A percentile compares a stretch with the other conserved stretches of the same genome.
Evolutionary conservation across 306 rosid genomes (phyloP).

Genomic region (Cucurbita pepo): DNA sequence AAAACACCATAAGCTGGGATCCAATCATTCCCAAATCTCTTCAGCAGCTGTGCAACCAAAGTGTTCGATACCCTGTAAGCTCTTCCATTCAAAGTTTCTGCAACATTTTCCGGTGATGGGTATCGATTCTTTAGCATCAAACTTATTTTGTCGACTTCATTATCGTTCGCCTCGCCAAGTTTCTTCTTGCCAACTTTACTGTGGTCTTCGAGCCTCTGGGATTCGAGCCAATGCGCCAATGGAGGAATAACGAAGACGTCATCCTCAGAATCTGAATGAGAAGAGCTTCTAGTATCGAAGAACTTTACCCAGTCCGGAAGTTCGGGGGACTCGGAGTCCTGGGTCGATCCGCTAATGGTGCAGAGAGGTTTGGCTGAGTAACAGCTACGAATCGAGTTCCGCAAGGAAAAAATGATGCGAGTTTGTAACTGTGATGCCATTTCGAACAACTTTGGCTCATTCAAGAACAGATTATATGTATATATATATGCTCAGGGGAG

Average conservation of each 20-base stretch:
- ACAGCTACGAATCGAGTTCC: conserved; percentile 1
- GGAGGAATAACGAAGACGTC: conserved; percentile 75
- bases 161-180: background rate
- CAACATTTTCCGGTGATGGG: conserved; percentile 23
- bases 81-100: background rate
- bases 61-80: conserved; percentile 15
- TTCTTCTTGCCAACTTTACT: background rate
- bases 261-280: conserved; percentile 13
- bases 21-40: conserved; percentile 54
- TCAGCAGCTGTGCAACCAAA: conserved; percentile 41
- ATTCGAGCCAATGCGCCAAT: conserved; percentile 53
- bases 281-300: conserved; percentile 18
- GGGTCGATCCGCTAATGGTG: conserved; percentile 16
- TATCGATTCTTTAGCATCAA: conserved; percentile 22
- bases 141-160: conserved; percentile 26
- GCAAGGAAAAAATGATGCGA: background rate
- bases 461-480: background rate
- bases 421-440: conserved; percentile 29
- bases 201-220: conserved; percentile 9
- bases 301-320: conserved; percentile 54
- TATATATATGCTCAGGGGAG: background rate
- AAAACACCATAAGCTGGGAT: conserved; percentile 50
- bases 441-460: background rate
- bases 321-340: conserved; percentile 35
- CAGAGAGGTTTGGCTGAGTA: conserved; percentile 14